Evolutionary conservation across 2,329 filamentous ascomycete genomes (phyloP).

Genomic region (Fusarium burgessii): DNA sequence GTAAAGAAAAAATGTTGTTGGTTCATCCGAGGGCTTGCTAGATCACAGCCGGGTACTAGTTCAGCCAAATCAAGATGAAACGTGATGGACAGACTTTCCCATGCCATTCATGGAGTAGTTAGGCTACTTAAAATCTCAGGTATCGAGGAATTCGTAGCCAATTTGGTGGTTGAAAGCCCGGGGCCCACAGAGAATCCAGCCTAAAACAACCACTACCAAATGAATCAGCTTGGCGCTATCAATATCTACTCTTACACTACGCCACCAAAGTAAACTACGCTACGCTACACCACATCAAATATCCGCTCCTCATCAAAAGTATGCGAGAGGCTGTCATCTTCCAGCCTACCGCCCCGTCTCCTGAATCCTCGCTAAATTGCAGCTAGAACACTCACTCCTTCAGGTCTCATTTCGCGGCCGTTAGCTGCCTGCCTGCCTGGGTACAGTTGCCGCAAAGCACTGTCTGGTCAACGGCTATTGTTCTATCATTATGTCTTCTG

Average conservation of each 20-base stretch:
- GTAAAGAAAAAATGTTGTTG: not conserved
- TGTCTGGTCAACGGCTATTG: conserved; percentile 3
- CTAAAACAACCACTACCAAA: conserved; percentile 33
- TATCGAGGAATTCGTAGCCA: not conserved
- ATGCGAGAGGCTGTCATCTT: conserved; percentile 5
- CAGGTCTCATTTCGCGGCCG: conserved; percentile 17
- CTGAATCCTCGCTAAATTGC: conserved; percentile 19
- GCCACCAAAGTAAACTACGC: conserved; percentile 4
- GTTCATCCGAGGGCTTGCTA: not conserved
- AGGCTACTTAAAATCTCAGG: not conserved
- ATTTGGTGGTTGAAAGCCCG: conserved; percentile 7
- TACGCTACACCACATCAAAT: conserved; percentile 26
- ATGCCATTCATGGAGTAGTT: not conserved
- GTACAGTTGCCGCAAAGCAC: not conserved
- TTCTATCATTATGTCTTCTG: conserved; percentile 51
- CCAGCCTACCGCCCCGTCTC: conserved; percentile 14
- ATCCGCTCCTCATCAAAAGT: conserved; percentile 26
- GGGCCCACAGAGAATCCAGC: conserved; percentile 20
- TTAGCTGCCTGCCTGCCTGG: conserved; percentile 11
- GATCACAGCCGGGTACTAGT: conserved; percentile 6
- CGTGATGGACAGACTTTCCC: not conserved
- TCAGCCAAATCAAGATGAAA: conserved; percentile 22
- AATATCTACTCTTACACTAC: conserved; percentile 19
- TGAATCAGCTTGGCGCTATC: conserved; percentile 30
- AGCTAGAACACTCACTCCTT: not conserved